Evolutionary conservation across 2,329 filamentous ascomycete species (phyloP), one percentile per base, ranked within the genome.

Genomic region (Amylocarpus encephaloides): DNA sequence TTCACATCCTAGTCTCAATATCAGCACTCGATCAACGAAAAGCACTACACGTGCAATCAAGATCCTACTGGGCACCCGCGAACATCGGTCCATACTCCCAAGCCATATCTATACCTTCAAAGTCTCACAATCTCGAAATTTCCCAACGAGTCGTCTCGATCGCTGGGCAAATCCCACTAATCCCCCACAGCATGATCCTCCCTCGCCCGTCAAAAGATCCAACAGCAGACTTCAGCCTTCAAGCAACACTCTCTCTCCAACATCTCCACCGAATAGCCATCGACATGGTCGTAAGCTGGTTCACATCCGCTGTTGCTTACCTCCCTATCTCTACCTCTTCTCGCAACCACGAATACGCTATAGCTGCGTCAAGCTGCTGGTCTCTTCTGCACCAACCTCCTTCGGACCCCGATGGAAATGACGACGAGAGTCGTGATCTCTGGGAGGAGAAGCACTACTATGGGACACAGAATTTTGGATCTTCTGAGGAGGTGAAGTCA

Each of bases 11-110:
- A 19, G 55, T 62, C 29, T 19, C 19, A 9, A 29, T 15, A 16
- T 18, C 15, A 16, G 30, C 44, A 22, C 13, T 34, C 18, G 12
- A 13, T 34, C 30, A 66, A 70, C 50, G 86, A 69, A 73, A 76
- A 46, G 80, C 80, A 0, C 76, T 97, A 1, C 93, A 98, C 66
- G 91, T 98, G 5, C 93, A 97, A 69, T 91, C 87, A 3, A 76
- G 88, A 35, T 95, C 89, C 10, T 97, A 97, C 73, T 98, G 93
- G 93, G 93, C 93, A 0, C 93, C 93, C 0, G 92, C 93, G 16
- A 97, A 97, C 64, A 97, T 98, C 48, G 93, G 93, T 0, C 93
- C 93, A 0, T 97, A 97, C 68, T 96, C 91, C 49, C 93, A 98
- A 70, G 89, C 90, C 3, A 82, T 74, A 3, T 30, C 50, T 6